Evolutionary conservation across 495 filamentous ascomycete species (phyloP).

Genomic region (Neurospora tetraspora): DNA sequence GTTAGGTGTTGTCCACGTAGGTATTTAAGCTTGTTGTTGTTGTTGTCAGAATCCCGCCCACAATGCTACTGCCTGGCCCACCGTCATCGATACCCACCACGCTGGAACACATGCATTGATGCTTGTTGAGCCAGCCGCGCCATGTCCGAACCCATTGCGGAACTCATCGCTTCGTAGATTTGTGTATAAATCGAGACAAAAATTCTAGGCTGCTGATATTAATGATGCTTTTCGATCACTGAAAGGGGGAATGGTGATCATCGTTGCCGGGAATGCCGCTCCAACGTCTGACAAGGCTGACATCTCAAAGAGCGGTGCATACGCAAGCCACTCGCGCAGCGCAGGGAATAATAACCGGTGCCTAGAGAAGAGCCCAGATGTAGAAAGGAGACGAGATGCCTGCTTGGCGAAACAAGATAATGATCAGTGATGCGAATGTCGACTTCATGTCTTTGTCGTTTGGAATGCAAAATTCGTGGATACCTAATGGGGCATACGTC

Average conservation of each 20-base stretch:
- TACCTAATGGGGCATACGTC: background rate
- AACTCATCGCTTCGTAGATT: background rate
- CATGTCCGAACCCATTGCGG: background rate
- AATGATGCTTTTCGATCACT: background rate
- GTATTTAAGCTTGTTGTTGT: background rate
- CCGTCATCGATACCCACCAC: background rate
- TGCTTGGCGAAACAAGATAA: conserved; percentile 16
- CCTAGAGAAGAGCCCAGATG: background rate
- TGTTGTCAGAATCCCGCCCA: background rate
- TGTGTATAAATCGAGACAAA: background rate
- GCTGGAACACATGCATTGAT: background rate
- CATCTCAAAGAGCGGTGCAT: conserved; percentile 8
- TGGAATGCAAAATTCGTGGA: background rate
- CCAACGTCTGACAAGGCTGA: background rate
- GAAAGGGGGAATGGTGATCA: background rate
- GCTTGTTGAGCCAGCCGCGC: background rate
- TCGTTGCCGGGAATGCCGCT: background rate
- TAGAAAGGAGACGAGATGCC: conserved; percentile 18
- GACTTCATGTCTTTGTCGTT: background rate
- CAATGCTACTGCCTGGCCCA: background rate
- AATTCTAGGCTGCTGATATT: background rate
- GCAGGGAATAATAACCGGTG: background rate
- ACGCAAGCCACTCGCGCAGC: conserved; percentile 21
- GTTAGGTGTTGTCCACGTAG: background rate
- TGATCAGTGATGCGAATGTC: background rate